A percentile compares a stretch with the other conserved stretches of the same genome.
Evolutionary conservation across 2,329 filamentous ascomycete species (phyloP).

Genomic region (Penicillium griseofulvum): DNA sequence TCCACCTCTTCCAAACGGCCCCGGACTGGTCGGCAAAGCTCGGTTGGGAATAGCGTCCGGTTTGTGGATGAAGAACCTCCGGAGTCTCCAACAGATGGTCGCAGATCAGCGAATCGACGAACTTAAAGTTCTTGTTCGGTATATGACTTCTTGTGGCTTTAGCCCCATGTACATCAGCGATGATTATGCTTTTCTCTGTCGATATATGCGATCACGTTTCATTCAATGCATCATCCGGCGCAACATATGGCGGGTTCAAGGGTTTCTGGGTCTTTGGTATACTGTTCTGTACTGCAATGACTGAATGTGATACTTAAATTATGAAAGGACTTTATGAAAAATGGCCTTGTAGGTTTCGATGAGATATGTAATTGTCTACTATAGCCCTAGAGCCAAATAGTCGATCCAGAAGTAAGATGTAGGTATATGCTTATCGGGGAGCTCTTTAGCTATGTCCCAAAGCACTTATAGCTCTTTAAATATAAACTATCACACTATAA

Average conservation of each 20-base stretch:
- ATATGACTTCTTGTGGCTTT: conserved; percentile 8
- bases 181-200: conserved; percentile 17
- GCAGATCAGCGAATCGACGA: conserved; percentile 36
- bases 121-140: conserved; percentile 18
- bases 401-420: background rate
- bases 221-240: conserved; percentile 24
- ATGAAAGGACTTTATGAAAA: background rate
- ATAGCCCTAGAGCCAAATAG: background rate
- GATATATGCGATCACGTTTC: conserved; percentile 14
- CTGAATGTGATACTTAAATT: conserved; percentile 18
- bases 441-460: background rate
- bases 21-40: conserved; percentile 27
- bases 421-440: conserved; percentile 1
- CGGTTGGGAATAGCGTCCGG: conserved; percentile 39
- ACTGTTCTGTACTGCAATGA: conserved; percentile 20
- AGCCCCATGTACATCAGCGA: conserved; percentile 18
- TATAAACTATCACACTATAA: background rate
- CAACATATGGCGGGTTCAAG: conserved; percentile 21
- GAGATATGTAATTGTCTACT: background rate
- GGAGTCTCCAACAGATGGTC: conserved; percentile 41
- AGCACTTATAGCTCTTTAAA: background rate
- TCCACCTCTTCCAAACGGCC: conserved; percentile 26
- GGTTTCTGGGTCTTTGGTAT: conserved; percentile 15
- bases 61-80: conserved; percentile 42
- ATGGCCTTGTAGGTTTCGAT: too few species aligned